phyloP scores from a whole-genome alignment of 768 basidiomycete species.

The Leccinum obscurum region DNA sequence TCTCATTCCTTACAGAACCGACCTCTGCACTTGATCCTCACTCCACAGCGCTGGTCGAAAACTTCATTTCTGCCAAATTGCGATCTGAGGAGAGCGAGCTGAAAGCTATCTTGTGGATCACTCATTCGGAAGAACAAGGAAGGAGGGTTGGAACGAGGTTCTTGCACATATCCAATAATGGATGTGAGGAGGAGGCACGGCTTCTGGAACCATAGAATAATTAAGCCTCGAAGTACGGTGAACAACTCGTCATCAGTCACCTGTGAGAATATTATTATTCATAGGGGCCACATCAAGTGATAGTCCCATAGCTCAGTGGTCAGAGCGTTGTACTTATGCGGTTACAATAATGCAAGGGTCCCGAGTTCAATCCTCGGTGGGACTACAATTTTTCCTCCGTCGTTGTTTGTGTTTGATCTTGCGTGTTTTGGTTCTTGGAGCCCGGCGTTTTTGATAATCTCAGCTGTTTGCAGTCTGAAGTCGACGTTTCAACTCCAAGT shows the following conservation, averaged over 20 bases:
- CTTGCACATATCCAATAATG: conserved; percentile 46
- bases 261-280: neutral
- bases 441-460: neutral
- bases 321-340: conserved; percentile 64
- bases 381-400: conserved; percentile 43
- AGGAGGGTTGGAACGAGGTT: conserved; percentile 72
- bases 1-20: conserved; percentile 56
- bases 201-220: conserved; percentile 28
- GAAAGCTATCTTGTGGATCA: conserved; percentile 85
- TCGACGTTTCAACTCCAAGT: neutral
- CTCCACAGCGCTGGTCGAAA: conserved; percentile 66
- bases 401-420: neutral
- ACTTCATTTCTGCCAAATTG: conserved; percentile 53
- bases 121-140: conserved; percentile 82
- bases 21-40: conserved; percentile 83
- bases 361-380: conserved; percentile 65
- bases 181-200: conserved; percentile 42
- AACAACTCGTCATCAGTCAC: neutral
- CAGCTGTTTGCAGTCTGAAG: neutral
- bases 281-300: neutral
- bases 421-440: neutral
- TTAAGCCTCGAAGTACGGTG: neutral
- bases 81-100: conserved; percentile 46
- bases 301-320: conserved; percentile 62
- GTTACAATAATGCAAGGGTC: conserved; percentile 59